These are phyloP conservation scores for Setomelanomma holmii DNA, from an alignment of 2,329 filamentous ascomycete species.

Conservation along the genomic window DNA sequence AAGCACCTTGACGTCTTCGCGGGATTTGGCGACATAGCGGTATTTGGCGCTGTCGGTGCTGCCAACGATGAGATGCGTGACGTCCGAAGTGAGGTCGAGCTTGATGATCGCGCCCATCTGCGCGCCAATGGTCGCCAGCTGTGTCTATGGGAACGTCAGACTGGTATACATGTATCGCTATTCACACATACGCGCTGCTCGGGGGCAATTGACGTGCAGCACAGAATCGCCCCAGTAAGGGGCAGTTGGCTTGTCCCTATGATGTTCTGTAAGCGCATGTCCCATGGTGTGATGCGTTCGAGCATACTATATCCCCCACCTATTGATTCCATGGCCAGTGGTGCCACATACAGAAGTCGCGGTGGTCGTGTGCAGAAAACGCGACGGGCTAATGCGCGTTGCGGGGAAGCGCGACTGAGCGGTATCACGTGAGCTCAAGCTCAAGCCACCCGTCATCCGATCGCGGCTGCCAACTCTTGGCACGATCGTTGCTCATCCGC, in stretches of 20 bases:
- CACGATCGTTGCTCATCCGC: not conserved
- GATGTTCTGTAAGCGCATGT: constrained; percentile 15
- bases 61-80: constrained; percentile 92
- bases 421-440: constrained; percentile 12
- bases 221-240: constrained; percentile 72
- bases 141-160: constrained; percentile 46
- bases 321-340: constrained; percentile 31
- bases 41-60: constrained; percentile 92
- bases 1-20: constrained; percentile 85
- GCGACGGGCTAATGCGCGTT: constrained; percentile 25
- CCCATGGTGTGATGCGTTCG: not conserved
- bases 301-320: constrained; percentile 38
- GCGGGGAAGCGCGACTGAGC: constrained; percentile 18
- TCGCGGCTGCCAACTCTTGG: not conserved
- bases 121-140: constrained; percentile 68
- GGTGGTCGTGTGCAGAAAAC: constrained; percentile 23
- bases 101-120: constrained; percentile 89
- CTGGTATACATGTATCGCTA: not conserved
- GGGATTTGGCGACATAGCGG: constrained; percentile 88
- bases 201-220: constrained; percentile 83
- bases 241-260: constrained; percentile 46
- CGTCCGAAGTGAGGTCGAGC: constrained; percentile 92
- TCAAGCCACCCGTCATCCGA: constrained; percentile 2
- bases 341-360: constrained; percentile 23
- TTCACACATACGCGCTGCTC: constrained; percentile 71